Evolutionary conservation across 441 rosid genomes (phyloP).

Genomic region (Metrosideros polymorpha): DNA sequence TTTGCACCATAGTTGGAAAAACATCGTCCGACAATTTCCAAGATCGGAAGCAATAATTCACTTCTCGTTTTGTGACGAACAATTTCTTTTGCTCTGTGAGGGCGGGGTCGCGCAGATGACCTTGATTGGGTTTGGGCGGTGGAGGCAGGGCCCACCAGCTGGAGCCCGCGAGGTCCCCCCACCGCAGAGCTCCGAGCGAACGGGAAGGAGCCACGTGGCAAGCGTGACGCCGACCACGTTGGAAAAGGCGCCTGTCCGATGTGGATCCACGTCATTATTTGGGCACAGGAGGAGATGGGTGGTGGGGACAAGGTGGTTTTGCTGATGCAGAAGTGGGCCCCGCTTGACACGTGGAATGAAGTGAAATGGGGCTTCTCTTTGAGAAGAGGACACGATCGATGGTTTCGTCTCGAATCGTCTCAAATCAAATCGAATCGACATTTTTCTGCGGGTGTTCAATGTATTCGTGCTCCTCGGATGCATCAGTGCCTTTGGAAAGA

Average conservation of each 20-base stretch:
- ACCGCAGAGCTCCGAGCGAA: neutral
- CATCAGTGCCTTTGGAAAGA: neutral
- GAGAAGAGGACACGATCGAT: neutral
- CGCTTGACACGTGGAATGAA: neutral
- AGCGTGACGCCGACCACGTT: slow-evolving; percentile 5
- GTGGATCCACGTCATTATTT: neutral
- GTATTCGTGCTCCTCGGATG: neutral
- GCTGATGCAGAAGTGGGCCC: neutral
- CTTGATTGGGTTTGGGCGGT: slow-evolving; percentile 21
- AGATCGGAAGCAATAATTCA: neutral
- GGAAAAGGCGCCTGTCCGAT: neutral
- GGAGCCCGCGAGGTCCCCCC: neutral
- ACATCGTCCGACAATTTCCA: neutral
- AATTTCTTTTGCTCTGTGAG: neutral
- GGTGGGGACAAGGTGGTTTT: neutral
- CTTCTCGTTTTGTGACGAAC: neutral
- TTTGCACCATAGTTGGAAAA: neutral
- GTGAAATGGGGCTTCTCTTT: neutral
- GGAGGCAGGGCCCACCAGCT: slow-evolving; percentile 10
- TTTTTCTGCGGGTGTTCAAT: neutral
- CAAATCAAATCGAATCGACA: neutral
- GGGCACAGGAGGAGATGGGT: neutral
- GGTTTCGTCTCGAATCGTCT: neutral
- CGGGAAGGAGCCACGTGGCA: neutral
- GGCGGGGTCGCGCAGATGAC: neutral